Conservation (phyloP, 192 early-diverging fungal genomes). For the Backusella morwellensis region DNA sequence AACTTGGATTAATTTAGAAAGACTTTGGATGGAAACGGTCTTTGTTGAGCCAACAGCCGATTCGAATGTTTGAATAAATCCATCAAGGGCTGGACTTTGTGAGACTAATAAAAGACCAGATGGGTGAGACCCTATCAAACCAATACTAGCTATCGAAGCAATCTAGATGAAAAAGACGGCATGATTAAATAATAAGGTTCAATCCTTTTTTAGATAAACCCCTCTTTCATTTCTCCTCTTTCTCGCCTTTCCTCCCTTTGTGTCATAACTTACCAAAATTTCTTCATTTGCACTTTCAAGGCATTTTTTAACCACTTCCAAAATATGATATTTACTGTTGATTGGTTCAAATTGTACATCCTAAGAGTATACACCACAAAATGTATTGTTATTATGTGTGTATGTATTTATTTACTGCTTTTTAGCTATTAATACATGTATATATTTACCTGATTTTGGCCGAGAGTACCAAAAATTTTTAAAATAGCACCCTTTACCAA, state of each 20-base stretch:
- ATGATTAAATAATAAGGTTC: conserved; percentile 3
- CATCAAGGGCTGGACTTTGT: not conserved
- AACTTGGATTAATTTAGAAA: conserved; percentile 36
- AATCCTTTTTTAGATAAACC: not conserved
- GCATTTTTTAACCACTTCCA: conserved; percentile 10
- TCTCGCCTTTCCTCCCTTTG: not conserved
- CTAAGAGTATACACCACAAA: not conserved
- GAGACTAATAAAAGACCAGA: conserved; percentile 24
- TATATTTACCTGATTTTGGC: conserved; percentile 20
- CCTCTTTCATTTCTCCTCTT: not conserved
- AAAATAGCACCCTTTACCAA: conserved; percentile 38
- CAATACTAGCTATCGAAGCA: conserved; percentile 26
- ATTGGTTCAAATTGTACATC: conserved; percentile 15
- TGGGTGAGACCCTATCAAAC: conserved; percentile 26
- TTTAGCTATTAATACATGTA: not conserved
- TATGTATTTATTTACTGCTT: not conserved
- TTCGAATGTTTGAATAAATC: conserved; percentile 16
- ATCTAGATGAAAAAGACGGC: conserved; percentile 19
- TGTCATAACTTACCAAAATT: conserved; percentile 14
- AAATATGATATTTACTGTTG: conserved; percentile 18
- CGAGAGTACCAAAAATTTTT: conserved; percentile 47
- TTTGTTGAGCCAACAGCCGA: conserved; percentile 28
- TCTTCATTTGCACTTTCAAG: conserved; percentile 26
- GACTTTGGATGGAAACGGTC: conserved; percentile 22
- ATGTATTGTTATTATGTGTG: not conserved